A percentile compares a stretch with the other conserved stretches of the same genome.
phyloP scores from a whole-genome alignment of 345 rosid species.

The Punica granatum region DNA sequence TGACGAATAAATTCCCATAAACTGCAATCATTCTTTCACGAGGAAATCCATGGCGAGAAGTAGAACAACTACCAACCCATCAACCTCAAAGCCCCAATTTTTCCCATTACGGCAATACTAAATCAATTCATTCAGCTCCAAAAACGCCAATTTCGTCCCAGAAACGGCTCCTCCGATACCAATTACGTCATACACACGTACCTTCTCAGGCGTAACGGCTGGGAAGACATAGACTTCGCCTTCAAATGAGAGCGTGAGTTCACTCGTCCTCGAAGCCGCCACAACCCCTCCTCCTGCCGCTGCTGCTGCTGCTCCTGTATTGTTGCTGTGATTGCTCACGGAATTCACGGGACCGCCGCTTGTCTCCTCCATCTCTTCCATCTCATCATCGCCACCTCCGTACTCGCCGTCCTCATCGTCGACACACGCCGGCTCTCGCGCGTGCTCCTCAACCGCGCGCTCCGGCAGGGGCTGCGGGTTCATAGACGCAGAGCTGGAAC shows the following conservation, averaged over 20 bases:
- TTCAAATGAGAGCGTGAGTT: slow-evolving; percentile 67
- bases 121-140: not conserved
- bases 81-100: not conserved
- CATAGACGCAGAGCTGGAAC: not conserved
- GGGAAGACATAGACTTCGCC: slow-evolving; percentile 74
- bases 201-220: slow-evolving; percentile 60
- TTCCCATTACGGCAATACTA: not conserved
- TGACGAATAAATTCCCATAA: not conserved
- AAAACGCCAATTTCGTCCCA: not conserved
- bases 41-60: not conserved
- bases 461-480: slow-evolving; percentile 50
- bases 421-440: slow-evolving; percentile 30
- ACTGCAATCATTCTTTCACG: not conserved
- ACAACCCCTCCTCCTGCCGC: slow-evolving; percentile 16
- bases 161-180: not conserved
- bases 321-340: slow-evolving; percentile 29
- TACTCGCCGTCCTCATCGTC: slow-evolving; percentile 40
- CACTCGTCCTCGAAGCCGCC: slow-evolving; percentile 47
- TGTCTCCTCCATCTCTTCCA: slow-evolving; percentile 38
- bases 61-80: not conserved
- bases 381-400: slow-evolving; percentile 15
- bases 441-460: slow-evolving; percentile 10
- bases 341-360: slow-evolving; percentile 20
- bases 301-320: no score
- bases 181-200: slow-evolving; percentile 1